Evolutionary conservation across 371 early-diverging fungal species (phyloP).

Genomic region (Nosema muscidifuracis): DNA sequence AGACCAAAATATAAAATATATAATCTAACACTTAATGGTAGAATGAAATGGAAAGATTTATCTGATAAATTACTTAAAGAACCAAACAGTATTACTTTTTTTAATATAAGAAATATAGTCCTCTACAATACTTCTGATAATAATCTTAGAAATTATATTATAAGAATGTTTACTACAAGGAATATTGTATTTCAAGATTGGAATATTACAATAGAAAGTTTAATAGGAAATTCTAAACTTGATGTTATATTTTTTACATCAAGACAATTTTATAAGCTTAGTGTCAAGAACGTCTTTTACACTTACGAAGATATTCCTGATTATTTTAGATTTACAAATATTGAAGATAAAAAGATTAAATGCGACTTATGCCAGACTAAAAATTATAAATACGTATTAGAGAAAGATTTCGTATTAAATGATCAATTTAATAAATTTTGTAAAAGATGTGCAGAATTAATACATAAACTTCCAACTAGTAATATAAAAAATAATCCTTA

Average conservation of each 20-base stretch:
- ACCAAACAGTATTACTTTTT: background rate
- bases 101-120: conserved; percentile 4
- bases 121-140: background rate
- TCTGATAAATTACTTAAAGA: background rate
- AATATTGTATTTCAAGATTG: background rate
- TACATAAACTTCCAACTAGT: background rate
- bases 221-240: background rate
- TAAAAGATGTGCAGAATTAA: background rate
- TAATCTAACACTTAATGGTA: background rate
- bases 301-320: background rate
- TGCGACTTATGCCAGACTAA: background rate
- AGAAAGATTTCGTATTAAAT: background rate
- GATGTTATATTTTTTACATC: background rate
- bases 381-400: background rate
- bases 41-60: background rate
- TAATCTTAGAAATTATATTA: background rate
- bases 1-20: background rate
- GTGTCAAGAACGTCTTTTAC: background rate
- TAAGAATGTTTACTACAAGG: background rate
- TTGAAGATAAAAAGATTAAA: background rate
- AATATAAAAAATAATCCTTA: background rate
- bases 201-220: background rate
- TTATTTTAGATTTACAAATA: conserved; percentile 1
- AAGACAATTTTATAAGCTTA: background rate
- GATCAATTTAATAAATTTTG: conserved; percentile 7